These are phyloP conservation scores for Chlorella sorokiniana DNA, from an alignment of 139 green algal genomes.

Conservation along the genomic window DNA sequence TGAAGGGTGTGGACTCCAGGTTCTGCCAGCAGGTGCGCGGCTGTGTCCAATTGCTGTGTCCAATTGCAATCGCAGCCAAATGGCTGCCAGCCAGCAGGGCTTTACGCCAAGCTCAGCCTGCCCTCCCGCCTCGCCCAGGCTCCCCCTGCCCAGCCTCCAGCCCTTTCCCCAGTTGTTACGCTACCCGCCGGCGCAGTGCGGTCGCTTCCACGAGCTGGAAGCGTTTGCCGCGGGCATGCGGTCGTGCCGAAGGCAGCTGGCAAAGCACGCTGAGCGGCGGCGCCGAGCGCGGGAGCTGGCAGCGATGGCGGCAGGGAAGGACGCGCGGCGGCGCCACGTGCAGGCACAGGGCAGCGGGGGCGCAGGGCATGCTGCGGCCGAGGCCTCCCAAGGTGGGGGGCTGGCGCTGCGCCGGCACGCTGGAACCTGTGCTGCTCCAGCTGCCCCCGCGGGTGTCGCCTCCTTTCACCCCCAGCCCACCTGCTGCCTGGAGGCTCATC, in stretches of 20 bases:
- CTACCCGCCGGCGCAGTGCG: not conserved
- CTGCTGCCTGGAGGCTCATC: no score
- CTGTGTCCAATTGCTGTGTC: no score
- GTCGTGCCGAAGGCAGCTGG: slow-evolving; percentile 9
- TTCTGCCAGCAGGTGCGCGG: slow-evolving; percentile 2
- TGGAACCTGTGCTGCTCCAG: no score
- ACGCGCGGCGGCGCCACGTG: not conserved
- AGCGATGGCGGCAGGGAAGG: not conserved
- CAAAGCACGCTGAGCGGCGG: slow-evolving; percentile 12
- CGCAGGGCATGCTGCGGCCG: not conserved
- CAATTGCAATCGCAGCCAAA: no score
- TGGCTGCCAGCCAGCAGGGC: no score
- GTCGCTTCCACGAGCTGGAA: slow-evolving; percentile 9
- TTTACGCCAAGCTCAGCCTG: no score
- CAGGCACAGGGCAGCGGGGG: not conserved
- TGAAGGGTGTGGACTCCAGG: not conserved
- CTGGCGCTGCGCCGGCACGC: no score
- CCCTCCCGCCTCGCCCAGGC: not conserved
- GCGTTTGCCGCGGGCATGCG: not conserved
- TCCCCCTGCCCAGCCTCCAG: not conserved
- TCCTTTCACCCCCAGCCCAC: no score
- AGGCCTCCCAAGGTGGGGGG: not conserved
- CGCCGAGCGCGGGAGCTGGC: slow-evolving; percentile 3
- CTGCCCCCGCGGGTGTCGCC: no score
- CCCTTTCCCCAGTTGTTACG: not conserved